Evolutionary conservation across 1,284 basidiomycete genomes (phyloP).

Genomic region (Psilocybe mexicana): DNA sequence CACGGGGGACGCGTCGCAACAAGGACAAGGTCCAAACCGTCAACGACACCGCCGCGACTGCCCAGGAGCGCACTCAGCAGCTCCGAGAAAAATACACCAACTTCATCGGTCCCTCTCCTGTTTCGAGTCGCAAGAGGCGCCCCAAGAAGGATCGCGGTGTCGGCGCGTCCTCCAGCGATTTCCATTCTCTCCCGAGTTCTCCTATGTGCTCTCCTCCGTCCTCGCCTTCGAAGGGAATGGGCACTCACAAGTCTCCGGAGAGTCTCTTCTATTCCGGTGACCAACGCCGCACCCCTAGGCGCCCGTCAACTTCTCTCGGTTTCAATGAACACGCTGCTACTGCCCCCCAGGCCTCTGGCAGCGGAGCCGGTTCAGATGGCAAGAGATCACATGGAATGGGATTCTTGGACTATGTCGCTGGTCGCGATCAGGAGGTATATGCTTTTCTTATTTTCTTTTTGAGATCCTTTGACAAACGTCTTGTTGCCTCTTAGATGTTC

Average conservation of each 20-base stretch:
- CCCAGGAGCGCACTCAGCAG: neutral
- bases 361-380: neutral
- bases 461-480: neutral
- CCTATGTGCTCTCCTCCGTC: neutral
- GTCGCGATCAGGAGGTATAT: constrained; percentile 1
- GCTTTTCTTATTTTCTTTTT: neutral
- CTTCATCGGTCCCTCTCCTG: constrained; percentile 8
- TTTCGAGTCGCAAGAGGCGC: constrained; percentile 4
- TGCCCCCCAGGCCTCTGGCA: neutral
- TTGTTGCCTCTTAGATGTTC: neutral
- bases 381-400: constrained; percentile 8
- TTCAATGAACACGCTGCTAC: constrained; percentile 18
- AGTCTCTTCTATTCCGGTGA: constrained; percentile 6
- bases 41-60: neutral
- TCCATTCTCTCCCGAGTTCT: neutral
- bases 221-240: neutral
- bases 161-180: neutral
- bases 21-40: constrained; percentile 18
- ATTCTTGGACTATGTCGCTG: constrained; percentile 10
- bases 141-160: constrained; percentile 13
- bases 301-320: constrained; percentile 36
- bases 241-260: neutral
- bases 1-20: constrained; percentile 28
- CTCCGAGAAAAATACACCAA: constrained; percentile 12
- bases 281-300: constrained; percentile 27